These are phyloP conservation scores for Delonix regia DNA, from an alignment of 306 rosid genomes.

Conservation along the genomic window DNA sequence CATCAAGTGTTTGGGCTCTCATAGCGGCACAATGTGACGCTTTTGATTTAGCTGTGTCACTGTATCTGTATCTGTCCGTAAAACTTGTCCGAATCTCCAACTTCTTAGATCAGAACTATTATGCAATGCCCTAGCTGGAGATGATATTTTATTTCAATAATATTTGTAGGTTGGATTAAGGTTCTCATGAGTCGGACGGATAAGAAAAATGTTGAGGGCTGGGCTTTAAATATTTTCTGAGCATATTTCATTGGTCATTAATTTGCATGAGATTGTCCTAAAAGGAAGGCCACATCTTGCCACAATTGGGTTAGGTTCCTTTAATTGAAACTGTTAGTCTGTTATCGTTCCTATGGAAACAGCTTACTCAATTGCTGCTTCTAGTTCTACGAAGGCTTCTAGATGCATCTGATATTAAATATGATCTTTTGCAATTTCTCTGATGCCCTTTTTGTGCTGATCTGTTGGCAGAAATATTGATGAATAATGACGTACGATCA, in stretches of 20 bases:
- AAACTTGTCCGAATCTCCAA: neutral
- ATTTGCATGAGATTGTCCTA: neutral
- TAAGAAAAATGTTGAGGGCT: neutral
- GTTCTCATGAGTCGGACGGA: no score
- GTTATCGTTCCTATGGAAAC: neutral
- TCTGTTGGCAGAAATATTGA: conserved; percentile 2
- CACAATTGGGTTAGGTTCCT: neutral
- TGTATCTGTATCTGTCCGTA: neutral
- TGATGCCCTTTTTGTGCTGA: neutral
- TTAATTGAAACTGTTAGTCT: neutral
- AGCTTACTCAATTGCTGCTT: neutral
- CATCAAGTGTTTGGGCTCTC: neutral
- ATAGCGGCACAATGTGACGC: neutral
- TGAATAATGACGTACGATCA: neutral
- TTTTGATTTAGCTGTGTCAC: neutral
- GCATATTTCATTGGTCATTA: neutral
- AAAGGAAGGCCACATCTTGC: neutral
- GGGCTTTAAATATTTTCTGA: neutral
- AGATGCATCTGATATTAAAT: neutral
- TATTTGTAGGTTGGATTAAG: neutral
- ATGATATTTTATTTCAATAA: neutral
- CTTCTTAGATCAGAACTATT: neutral
- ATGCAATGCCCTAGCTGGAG: neutral
- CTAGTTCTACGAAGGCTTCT: neutral
- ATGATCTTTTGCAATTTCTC: neutral